Evolutionary conservation across 1,284 basidiomycete genomes (phyloP), one percentile per base, ranked within the genome.

Genomic region (Malassezia caprae): DNA sequence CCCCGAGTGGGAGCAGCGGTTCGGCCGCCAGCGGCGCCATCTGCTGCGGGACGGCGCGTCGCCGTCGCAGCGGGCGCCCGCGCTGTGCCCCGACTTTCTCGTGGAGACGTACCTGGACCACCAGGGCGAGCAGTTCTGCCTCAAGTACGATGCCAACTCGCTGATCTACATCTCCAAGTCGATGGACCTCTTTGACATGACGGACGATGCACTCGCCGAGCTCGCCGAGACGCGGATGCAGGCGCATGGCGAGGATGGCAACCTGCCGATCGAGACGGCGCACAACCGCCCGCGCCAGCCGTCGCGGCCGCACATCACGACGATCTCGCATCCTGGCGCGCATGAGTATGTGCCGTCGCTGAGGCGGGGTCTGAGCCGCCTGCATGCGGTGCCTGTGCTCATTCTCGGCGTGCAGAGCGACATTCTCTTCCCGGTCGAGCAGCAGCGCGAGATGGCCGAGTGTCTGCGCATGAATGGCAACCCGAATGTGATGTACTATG

Each of bases 71-170:
- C 44, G 61, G 10, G 66, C 68, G 27, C 87, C 37, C 0, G 77
- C 76, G 6, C 80, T 98, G 1, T 94, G 90, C 69, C 93, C 94
- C 8, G 94, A 99, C 75, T 98, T 96, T 76, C 80, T 96, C 48
- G 98, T 99, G 67, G 94, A 99, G 77, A 96, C 93, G 0, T 99
- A 98, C 73, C 83, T 99, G 53, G 94, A 98, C 75, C 90, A 96
- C 76, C 93, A 96, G 51, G 73, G 72, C 30, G 72, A 72, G 77
- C 84, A 90, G 69, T 99, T 98, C 78, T 98, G 93, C 75, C 80
- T 96, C 56, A 98, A 96, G 75, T 98, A 98, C 77, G 93, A 99
- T 75, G 93, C 94, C 57, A 99, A 99, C 78, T 94, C 90, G 3
- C 84, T 98, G 75, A 90, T 99, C 68, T 99, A 98, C 79, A 70